Evolutionary conservation across 768 basidiomycete species (phyloP).

Genomic region (Pholiota microspora): DNA sequence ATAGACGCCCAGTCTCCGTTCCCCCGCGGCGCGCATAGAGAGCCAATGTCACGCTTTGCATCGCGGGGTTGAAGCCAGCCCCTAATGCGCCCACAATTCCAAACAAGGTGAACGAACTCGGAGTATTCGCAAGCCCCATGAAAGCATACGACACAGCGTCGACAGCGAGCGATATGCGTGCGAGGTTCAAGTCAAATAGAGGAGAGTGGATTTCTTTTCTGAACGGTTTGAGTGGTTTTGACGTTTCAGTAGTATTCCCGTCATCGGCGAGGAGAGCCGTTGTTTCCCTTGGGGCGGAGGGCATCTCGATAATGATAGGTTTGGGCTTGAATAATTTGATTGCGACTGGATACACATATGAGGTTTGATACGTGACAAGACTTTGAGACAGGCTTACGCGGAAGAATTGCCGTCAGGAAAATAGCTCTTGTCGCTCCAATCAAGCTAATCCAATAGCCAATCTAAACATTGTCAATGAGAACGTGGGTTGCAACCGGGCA

Average conservation of each 20-base stretch:
- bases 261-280: conserved; percentile 30
- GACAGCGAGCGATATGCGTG: conserved; percentile 57
- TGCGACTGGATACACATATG: conserved; percentile 34
- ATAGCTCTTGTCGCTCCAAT: conserved; percentile 52
- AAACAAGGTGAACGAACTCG: conserved; percentile 49
- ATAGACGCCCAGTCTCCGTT: conserved; percentile 68
- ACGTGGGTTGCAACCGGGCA: not conserved
- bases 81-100: conserved; percentile 56
- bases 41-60: conserved; percentile 71
- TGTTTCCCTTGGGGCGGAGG: conserved; percentile 22
- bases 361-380: not conserved
- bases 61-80: conserved; percentile 60
- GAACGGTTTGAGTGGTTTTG: conserved; percentile 8
- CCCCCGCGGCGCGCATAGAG: conserved; percentile 55
- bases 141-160: conserved; percentile 51
- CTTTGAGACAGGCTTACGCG: conserved; percentile 40
- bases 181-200: conserved; percentile 67
- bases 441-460: conserved; percentile 72
- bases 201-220: conserved; percentile 38
- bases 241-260: not conserved
- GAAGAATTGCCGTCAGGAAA: conserved; percentile 55
- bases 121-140: conserved; percentile 46
- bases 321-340: conserved; percentile 54
- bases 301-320: conserved; percentile 24
- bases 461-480: conserved; percentile 32